phyloP scores from a whole-genome alignment of 1,139 yeast genomes.

The Ogataea hybrid region DNA sequence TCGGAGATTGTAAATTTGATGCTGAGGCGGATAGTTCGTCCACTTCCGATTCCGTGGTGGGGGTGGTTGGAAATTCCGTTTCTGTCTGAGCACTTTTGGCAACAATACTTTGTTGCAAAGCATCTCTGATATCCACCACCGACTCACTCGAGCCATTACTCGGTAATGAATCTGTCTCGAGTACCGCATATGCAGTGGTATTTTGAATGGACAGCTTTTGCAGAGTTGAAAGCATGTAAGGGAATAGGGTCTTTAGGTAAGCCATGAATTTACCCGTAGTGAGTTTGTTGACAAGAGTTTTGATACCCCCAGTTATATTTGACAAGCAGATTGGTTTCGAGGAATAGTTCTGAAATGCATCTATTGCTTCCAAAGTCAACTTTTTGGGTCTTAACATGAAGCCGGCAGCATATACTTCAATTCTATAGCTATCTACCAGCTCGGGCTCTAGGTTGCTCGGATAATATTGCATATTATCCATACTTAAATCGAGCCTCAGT shows the following conservation, averaged over 20 bases:
- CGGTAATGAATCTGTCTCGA: slow-evolving; percentile 13
- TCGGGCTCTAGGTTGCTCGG: slow-evolving; percentile 27
- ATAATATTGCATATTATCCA: slow-evolving; percentile 24
- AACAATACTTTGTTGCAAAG: slow-evolving; percentile 17
- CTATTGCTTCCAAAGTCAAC: slow-evolving; percentile 33
- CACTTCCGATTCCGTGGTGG: not conserved
- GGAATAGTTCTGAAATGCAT: slow-evolving; percentile 33
- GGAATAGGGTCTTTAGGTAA: slow-evolving; percentile 21
- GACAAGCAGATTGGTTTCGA: slow-evolving; percentile 17
- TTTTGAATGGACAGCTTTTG: slow-evolving; percentile 10
- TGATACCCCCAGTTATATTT: slow-evolving; percentile 40
- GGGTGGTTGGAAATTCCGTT: not conserved
- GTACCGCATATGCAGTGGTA: not conserved
- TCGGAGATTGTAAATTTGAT: not conserved
- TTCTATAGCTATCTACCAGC: slow-evolving; percentile 34
- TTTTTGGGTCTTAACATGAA: slow-evolving; percentile 40
- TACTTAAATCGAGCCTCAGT: slow-evolving; percentile 26
- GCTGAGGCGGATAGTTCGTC: not conserved
- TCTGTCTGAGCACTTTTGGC: not conserved
- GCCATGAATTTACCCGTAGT: slow-evolving; percentile 16
- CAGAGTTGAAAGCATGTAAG: slow-evolving; percentile 17
- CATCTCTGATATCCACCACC: slow-evolving; percentile 24
- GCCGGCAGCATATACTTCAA: slow-evolving; percentile 44
- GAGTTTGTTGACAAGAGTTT: slow-evolving; percentile 28
- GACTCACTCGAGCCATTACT: slow-evolving; percentile 15